These are phyloP conservation scores for Irineochytrium annulatum DNA, from an alignment of 192 early-diverging fungal genomes.

Conservation along the genomic window DNA sequence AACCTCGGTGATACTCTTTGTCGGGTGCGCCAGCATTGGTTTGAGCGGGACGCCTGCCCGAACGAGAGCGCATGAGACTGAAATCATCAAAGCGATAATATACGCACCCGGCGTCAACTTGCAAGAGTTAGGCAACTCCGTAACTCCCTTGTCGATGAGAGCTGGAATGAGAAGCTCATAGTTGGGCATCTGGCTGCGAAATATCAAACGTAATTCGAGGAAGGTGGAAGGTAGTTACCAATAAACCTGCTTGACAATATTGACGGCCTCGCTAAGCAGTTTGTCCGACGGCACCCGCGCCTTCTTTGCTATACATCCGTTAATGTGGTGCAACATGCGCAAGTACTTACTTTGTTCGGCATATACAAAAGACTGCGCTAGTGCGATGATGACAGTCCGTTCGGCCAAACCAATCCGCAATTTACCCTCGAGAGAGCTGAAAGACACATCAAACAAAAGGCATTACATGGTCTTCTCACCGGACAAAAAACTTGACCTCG, in stretches of 20 bases:
- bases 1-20: slow-evolving; percentile 88
- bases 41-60: slow-evolving; percentile 87
- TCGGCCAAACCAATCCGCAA: slow-evolving; percentile 95
- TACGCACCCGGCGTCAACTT: slow-evolving; percentile 78
- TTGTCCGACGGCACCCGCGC: no score
- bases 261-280: slow-evolving; percentile 43
- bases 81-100: neutral
- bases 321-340: neutral
- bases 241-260: slow-evolving; percentile 63
- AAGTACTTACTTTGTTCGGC: slow-evolving; percentile 44
- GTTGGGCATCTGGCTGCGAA: slow-evolving; percentile 77
- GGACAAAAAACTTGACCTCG: slow-evolving; percentile 85
- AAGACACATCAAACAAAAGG: slow-evolving; percentile 14
- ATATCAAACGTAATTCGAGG: no score
- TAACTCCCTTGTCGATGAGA: slow-evolving; percentile 72
- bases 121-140: slow-evolving; percentile 66
- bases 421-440: slow-evolving; percentile 84
- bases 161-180: slow-evolving; percentile 90
- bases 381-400: slow-evolving; percentile 79
- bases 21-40: slow-evolving; percentile 99
- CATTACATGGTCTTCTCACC: slow-evolving; percentile 33
- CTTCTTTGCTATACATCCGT: no score
- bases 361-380: slow-evolving; percentile 80
- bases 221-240: slow-evolving; percentile 45
- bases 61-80: neutral